A percentile compares a stretch with the other conserved stretches of the same genome.
phyloP scores from a whole-genome alignment of 2,329 filamentous ascomycete species.

The Cyclaneusma minus region DNA sequence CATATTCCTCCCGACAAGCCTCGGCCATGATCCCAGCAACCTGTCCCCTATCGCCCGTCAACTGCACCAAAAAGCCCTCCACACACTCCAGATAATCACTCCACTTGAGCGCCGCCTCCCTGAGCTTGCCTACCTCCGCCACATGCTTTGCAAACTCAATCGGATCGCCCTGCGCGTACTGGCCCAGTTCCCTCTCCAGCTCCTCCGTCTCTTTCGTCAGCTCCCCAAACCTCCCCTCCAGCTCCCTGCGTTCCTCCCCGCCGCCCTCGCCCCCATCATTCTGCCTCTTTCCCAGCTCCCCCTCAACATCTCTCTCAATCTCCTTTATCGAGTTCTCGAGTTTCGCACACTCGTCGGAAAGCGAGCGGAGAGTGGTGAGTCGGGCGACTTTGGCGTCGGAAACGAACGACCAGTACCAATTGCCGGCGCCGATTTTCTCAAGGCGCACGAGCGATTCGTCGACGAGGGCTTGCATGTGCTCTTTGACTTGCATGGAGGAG shows the following conservation, averaged over 20 bases:
- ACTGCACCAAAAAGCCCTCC: conserved; percentile 12
- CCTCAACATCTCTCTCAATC: conserved; percentile 18
- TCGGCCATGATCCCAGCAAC: conserved; percentile 19
- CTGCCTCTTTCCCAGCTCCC: conserved; percentile 19
- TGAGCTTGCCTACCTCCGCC: conserved; percentile 14
- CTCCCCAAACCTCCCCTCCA: conserved; percentile 13
- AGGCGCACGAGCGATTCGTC: conserved; percentile 47
- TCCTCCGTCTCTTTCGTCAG: conserved; percentile 13
- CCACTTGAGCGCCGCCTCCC: conserved; percentile 14
- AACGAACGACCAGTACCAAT: conserved; percentile 57
- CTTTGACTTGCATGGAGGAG: conserved; percentile 51
- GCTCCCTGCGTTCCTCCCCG: conserved; percentile 12
- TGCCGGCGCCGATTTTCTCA: conserved; percentile 56
- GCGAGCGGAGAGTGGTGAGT: not conserved
- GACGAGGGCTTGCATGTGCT: conserved; percentile 44
- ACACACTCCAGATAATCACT: conserved; percentile 18
- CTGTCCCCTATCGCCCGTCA: conserved; percentile 19
- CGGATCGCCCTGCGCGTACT: conserved; percentile 17
- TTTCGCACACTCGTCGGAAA: conserved; percentile 5
- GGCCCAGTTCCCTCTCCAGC: conserved; percentile 16
- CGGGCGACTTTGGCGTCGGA: conserved; percentile 36
- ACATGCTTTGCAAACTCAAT: conserved; percentile 14
- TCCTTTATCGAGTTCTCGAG: conserved; percentile 17
- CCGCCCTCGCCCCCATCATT: conserved; percentile 19
- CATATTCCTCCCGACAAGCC: conserved; percentile 30